These are phyloP conservation scores for Ulmus americana DNA, from an alignment of 331 rosid species.

Conservation along the genomic window DNA sequence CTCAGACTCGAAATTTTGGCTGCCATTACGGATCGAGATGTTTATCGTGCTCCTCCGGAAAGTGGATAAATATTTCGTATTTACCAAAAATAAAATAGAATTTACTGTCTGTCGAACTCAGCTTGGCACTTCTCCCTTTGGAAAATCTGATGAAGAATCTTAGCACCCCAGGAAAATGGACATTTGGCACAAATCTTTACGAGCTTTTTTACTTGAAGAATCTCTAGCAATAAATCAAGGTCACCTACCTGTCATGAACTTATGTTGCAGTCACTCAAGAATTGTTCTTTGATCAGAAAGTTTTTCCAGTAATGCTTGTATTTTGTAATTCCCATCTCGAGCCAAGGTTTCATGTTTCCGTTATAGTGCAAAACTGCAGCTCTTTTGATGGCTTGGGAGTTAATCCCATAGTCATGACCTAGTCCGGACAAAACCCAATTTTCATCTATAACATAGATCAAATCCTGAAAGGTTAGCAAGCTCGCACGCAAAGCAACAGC, in stretches of 20 bases:
- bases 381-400: constrained; percentile 31
- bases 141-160: constrained; percentile 31
- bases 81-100: constrained; percentile 45
- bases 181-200: constrained; percentile 32
- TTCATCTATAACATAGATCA: constrained; percentile 52
- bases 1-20: constrained; percentile 19
- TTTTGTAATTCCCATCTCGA: constrained; percentile 86
- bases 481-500: constrained; percentile 62
- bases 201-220: constrained; percentile 36
- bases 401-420: constrained; percentile 67
- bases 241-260: constrained; percentile 46
- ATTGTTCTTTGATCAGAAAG: constrained; percentile 65
- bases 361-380: constrained; percentile 79
- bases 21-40: constrained; percentile 16
- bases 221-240: constrained; percentile 28
- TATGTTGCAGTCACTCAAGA: constrained; percentile 89
- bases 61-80: constrained; percentile 39
- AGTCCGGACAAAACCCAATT: constrained; percentile 71
- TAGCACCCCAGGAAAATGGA: constrained; percentile 41
- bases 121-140: constrained; percentile 32
- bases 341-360: constrained; percentile 98
- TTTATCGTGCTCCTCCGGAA: constrained; percentile 23
- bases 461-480: constrained; percentile 66
- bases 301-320: constrained; percentile 74
- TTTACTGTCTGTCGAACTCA: constrained; percentile 38